Evolutionary conservation across 2,329 filamentous ascomycete genomes (phyloP).

Genomic region (Sporothrix euskadiensis): DNA sequence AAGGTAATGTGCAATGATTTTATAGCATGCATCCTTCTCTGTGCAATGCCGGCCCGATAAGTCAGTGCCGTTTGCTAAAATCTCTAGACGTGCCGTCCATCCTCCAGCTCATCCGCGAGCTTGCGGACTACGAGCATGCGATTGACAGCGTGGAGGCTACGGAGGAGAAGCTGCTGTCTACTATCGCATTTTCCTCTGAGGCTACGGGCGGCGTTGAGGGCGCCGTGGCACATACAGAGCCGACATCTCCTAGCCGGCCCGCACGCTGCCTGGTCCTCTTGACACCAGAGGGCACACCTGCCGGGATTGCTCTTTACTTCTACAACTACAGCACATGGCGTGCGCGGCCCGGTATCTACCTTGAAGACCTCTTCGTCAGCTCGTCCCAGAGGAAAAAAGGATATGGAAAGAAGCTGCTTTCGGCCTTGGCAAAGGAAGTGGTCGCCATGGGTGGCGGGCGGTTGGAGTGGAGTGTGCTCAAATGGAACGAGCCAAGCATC

Average conservation of each 20-base stretch:
- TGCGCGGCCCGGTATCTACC: constrained; percentile 81
- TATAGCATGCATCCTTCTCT: neutral
- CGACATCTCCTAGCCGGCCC: constrained; percentile 58
- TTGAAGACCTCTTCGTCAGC: constrained; percentile 89
- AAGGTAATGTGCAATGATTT: constrained; percentile 48
- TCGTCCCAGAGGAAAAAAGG: constrained; percentile 69
- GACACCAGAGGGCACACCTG: constrained; percentile 50
- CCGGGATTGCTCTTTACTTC: constrained; percentile 87
- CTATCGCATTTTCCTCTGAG: constrained; percentile 73
- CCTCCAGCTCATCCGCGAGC: constrained; percentile 75
- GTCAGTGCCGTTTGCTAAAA: neutral
- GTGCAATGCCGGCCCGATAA: neutral
- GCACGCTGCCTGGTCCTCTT: constrained; percentile 74
- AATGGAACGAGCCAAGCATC: constrained; percentile 91
- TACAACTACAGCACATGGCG: constrained; percentile 97
- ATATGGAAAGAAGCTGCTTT: constrained; percentile 75
- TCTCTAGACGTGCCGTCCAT: constrained; percentile 75
- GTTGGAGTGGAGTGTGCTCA: constrained; percentile 87
- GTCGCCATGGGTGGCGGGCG: constrained; percentile 69
- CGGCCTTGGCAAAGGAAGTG: constrained; percentile 76
- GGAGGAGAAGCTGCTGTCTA: constrained; percentile 67
- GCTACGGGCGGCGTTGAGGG: constrained; percentile 44
- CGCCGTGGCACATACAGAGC: constrained; percentile 48
- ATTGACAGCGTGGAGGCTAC: constrained; percentile 75
- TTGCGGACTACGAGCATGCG: constrained; percentile 86